Conservation (phyloP, 768 basidiomycete genomes). For the Tylopilus sp. region DNA sequence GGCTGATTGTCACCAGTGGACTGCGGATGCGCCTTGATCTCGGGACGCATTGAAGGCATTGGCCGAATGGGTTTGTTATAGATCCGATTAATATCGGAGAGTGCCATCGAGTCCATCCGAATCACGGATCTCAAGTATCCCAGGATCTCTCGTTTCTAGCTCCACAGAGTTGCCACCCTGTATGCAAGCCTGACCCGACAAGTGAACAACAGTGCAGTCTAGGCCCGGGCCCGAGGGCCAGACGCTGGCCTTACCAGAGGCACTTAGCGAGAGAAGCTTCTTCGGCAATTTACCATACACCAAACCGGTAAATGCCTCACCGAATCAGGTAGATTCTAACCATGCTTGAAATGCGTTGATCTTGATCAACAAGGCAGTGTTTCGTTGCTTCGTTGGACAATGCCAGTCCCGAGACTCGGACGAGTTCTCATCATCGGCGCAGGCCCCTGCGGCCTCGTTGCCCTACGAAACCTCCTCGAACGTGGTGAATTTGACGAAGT, state of each 20-base stretch:
- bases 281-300: neutral
- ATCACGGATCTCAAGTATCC: neutral
- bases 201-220: neutral
- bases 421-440: slow-evolving; percentile 44
- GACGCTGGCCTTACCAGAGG: neutral
- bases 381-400: neutral
- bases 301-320: neutral
- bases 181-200: neutral
- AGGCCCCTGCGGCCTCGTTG: slow-evolving; percentile 46
- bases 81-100: neutral
- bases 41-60: too few species aligned
- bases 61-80: too few species aligned
- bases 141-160: neutral
- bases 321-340: neutral
- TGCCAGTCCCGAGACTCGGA: neutral
- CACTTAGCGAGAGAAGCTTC: neutral
- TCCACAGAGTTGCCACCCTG: neutral
- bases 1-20: too few species aligned
- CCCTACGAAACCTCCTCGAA: slow-evolving; percentile 46
- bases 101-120: too few species aligned
- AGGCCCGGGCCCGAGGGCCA: too few species aligned
- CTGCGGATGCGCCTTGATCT: too few species aligned
- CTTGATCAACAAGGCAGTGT: slow-evolving; percentile 2
- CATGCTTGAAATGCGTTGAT: neutral
- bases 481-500: slow-evolving; percentile 42